These are phyloP conservation scores for Leavenworthia alabamica DNA, from an alignment of 345 rosid genomes.

Conservation along the genomic window DNA sequence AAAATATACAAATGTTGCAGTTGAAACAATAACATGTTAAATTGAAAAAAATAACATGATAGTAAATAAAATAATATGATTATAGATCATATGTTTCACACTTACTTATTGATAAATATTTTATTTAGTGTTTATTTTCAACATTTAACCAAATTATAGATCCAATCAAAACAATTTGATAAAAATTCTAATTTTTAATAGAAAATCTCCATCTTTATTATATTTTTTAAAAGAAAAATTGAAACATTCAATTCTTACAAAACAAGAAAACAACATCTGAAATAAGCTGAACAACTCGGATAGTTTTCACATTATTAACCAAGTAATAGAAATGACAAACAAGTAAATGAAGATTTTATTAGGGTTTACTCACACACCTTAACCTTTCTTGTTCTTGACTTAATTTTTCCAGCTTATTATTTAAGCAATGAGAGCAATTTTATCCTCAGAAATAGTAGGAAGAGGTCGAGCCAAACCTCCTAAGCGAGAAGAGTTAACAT, in stretches of 20 bases:
- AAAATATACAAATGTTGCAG: no score
- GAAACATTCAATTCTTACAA: neutral
- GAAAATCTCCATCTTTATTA: no score
- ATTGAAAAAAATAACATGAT: no score
- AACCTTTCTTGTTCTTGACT: neutral
- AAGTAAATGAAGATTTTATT: neutral
- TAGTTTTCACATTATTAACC: neutral
- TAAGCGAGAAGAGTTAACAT: slow-evolving; percentile 33
- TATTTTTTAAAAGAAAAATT: no score
- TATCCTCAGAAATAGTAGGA: slow-evolving; percentile 3
- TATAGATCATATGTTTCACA: no score
- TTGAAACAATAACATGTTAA: no score
- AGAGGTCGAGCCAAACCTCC: slow-evolving; percentile 30
- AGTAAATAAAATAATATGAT: no score
- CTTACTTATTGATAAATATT: no score
- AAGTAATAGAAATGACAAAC: neutral
- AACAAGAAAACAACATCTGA: neutral
- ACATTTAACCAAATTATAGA: neutral
- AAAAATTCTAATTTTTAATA: no score
- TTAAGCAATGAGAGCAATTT: slow-evolving; percentile 21
- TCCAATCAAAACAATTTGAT: neutral
- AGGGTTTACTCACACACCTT: neutral
- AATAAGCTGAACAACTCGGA: neutral
- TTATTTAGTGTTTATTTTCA: no score
- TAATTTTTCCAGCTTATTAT: neutral